phyloP scores from a whole-genome alignment of 192 early-diverging fungal species.

The Coemansia sp. region DNA sequence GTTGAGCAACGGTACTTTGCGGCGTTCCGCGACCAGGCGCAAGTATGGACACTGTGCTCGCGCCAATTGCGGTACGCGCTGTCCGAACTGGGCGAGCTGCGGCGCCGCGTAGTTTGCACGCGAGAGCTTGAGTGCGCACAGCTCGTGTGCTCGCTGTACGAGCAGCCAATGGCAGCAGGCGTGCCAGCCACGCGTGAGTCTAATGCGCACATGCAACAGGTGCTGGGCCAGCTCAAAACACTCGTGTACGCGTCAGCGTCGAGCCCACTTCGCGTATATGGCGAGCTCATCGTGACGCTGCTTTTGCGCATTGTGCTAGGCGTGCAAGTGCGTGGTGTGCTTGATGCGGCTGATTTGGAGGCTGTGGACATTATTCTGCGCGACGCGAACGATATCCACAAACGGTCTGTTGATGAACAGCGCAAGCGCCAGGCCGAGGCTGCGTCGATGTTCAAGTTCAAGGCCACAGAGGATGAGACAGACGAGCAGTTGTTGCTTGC shows the following conservation, averaged over 20 bases:
- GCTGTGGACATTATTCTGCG: constrained; percentile 28
- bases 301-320: constrained; percentile 21
- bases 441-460: constrained; percentile 34
- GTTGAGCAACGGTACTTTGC: constrained; percentile 32
- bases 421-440: constrained; percentile 36
- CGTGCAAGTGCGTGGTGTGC: constrained; percentile 34
- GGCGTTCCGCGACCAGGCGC: constrained; percentile 44
- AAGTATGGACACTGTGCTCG: constrained; percentile 38
- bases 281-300: constrained; percentile 27
- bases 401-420: constrained; percentile 31
- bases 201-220: neutral
- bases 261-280: constrained; percentile 25
- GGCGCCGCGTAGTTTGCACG: neutral
- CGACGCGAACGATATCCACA: constrained; percentile 42
- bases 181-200: constrained; percentile 6
- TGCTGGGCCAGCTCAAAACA: constrained; percentile 34
- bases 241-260: constrained; percentile 17
- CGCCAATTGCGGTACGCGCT: constrained; percentile 21
- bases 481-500: constrained; percentile 71
- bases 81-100: constrained; percentile 25
- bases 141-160: constrained; percentile 17
- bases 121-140: constrained; percentile 10
- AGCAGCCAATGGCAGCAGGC: constrained; percentile 19
- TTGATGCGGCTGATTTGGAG: constrained; percentile 24
- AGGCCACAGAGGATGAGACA: constrained; percentile 55